These are phyloP conservation scores for Diplodia corticola DNA, from an alignment of 2,329 filamentous ascomycete genomes.

Conservation along the genomic window DNA sequence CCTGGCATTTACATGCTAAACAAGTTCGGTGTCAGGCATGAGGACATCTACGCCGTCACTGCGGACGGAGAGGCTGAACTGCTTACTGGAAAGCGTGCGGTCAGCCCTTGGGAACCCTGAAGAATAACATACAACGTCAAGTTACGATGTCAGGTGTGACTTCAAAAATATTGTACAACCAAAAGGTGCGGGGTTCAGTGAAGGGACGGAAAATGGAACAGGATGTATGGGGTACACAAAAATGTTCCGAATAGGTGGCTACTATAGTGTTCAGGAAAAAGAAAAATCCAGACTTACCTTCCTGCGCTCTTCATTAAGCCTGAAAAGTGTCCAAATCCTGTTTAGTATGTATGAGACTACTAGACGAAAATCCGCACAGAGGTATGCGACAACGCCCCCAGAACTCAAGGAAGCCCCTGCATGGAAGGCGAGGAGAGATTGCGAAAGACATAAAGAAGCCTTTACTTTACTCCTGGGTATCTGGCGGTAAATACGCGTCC, in stretches of 20 bases:
- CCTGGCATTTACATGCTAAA: constrained; percentile 63
- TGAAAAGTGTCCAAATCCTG: too few species aligned
- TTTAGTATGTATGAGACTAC: too few species aligned
- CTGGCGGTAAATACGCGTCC: constrained; percentile 30
- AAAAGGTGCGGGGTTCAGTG: too few species aligned
- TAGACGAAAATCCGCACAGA: too few species aligned
- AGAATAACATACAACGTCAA: not conserved
- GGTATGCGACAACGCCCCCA: too few species aligned
- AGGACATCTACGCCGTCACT: constrained; percentile 61
- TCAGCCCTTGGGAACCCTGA: constrained; percentile 54
- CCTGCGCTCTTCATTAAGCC: too few species aligned
- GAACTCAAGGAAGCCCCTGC: too few species aligned
- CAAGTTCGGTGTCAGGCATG: constrained; percentile 63
- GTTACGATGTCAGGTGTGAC: not conserved
- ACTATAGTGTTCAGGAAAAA: not conserved
- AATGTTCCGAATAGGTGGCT: not conserved
- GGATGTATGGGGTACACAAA: not conserved
- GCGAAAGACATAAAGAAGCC: not conserved
- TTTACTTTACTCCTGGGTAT: constrained; percentile 30
- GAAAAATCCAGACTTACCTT: not conserved
- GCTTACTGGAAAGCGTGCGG: constrained; percentile 55
- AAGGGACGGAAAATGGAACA: not conserved
- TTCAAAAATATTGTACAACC: too few species aligned
- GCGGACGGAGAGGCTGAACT: constrained; percentile 56
- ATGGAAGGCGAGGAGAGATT: too few species aligned